Evolutionary conservation across 1,284 basidiomycete species (phyloP).

Genomic region (Apiotrichum sp.): DNA sequence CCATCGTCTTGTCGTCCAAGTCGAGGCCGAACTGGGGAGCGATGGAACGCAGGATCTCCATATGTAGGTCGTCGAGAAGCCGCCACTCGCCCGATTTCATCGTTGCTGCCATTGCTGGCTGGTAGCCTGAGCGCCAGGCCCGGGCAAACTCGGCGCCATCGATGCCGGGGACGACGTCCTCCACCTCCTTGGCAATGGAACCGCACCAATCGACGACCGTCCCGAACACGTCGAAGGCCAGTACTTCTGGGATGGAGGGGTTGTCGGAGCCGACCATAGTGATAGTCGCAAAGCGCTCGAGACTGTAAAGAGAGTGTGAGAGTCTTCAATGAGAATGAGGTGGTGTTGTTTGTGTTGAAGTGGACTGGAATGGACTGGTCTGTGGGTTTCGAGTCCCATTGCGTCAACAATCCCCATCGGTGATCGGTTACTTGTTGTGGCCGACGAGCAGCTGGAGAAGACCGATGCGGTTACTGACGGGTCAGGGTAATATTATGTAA

Average conservation of each 20-base stretch:
- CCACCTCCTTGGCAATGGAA: slow-evolving; percentile 4
- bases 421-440: too few relatives aligned
- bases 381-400: too few relatives aligned
- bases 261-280: too few relatives aligned
- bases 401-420: too few relatives aligned
- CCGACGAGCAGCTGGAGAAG: too few relatives aligned
- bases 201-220: slow-evolving; percentile 17
- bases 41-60: slow-evolving; percentile 7
- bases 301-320: too few relatives aligned
- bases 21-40: not conserved
- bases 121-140: slow-evolving; percentile 10
- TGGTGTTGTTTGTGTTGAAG: too few relatives aligned
- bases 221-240: slow-evolving; percentile 16
- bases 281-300: too few relatives aligned
- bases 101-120: slow-evolving; percentile 6
- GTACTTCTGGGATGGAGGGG: not conserved
- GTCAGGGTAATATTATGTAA: too few relatives aligned
- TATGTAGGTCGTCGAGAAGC: slow-evolving; percentile 11
- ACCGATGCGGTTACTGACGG: too few relatives aligned
- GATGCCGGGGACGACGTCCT: not conserved
- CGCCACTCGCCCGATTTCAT: slow-evolving; percentile 7
- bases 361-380: too few relatives aligned
- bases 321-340: too few relatives aligned
- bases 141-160: slow-evolving; percentile 11
- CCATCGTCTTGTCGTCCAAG: not conserved